phyloP scores from a whole-genome alignment of 1,284 basidiomycete genomes.

The Ceratobasidium sp. region DNA sequence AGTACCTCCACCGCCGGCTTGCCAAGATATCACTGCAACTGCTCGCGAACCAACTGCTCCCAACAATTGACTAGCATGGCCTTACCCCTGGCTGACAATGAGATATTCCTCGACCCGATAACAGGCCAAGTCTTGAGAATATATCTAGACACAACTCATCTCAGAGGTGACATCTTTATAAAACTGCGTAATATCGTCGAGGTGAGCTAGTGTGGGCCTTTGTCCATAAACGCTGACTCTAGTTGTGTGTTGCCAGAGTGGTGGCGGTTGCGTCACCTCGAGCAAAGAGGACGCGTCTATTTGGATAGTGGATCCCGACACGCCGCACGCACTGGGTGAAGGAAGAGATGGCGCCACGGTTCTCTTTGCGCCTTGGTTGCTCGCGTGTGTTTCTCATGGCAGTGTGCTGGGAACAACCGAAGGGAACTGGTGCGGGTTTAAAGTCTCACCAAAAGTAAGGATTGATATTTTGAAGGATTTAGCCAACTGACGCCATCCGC shows the following conservation, averaged over 20 bases:
- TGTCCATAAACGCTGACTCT: neutral
- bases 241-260: neutral
- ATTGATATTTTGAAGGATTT: neutral
- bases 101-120: constrained; percentile 22
- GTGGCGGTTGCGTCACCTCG: constrained; percentile 19
- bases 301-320: constrained; percentile 40
- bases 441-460: constrained; percentile 22
- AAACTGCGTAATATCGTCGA: constrained; percentile 29
- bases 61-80: neutral
- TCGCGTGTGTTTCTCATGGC: constrained; percentile 22
- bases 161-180: constrained; percentile 1
- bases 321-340: constrained; percentile 27
- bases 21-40: too few relatives aligned
- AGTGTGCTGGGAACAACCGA: constrained; percentile 26
- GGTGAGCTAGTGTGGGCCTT: neutral
- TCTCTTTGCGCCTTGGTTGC: constrained; percentile 36
- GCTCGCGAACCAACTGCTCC: neutral
- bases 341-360: neutral
- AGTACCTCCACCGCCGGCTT: constrained; percentile 11
- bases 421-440: constrained; percentile 39
- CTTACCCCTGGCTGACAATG: neutral
- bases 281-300: constrained; percentile 36
- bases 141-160: constrained; percentile 19
- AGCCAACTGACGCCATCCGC: neutral
- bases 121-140: constrained; percentile 26